phyloP scores from a whole-genome alignment of 78 protist genomes.

The Dictyostelium capitatum region DNA sequence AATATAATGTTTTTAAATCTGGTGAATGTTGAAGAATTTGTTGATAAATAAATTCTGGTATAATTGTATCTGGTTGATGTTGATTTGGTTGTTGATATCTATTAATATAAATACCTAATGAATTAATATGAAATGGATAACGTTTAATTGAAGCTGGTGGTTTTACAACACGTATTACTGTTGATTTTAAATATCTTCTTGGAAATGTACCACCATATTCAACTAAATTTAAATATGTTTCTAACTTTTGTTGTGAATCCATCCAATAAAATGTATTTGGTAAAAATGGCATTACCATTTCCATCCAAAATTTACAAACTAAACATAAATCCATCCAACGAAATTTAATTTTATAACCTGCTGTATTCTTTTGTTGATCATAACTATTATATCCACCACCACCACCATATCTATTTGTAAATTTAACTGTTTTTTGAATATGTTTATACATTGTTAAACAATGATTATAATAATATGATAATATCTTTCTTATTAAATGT shows the following conservation, averaged over 20 bases:
- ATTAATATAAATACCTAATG: background rate
- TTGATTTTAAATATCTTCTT: background rate
- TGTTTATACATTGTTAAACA: conserved; percentile 4
- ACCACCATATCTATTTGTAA: background rate
- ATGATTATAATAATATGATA: conserved; percentile 12
- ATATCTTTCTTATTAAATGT: conserved; percentile 11
- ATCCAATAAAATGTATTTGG: background rate
- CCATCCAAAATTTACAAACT: conserved; percentile 37
- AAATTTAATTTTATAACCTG: background rate
- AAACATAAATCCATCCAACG: conserved; percentile 1
- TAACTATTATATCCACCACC: too few relatives aligned
- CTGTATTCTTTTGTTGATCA: too few relatives aligned
- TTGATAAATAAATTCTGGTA: conserved; percentile 23
- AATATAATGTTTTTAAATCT: background rate
- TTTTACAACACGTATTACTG: background rate
- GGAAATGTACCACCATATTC: conserved; percentile 31
- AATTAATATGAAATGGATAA: background rate
- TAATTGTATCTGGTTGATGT: background rate
- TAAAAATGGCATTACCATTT: conserved; percentile 4
- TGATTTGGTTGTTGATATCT: background rate
- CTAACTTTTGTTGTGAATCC: background rate
- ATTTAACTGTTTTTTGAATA: background rate
- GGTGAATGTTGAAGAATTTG: background rate
- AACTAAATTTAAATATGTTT: conserved; percentile 1
- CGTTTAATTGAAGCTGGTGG: background rate